Percentiles rank a stretch among this genome's conserved stretches.
phyloP scores from a whole-genome alignment of 164 flowering plant species.

The Piper betle region DNA sequence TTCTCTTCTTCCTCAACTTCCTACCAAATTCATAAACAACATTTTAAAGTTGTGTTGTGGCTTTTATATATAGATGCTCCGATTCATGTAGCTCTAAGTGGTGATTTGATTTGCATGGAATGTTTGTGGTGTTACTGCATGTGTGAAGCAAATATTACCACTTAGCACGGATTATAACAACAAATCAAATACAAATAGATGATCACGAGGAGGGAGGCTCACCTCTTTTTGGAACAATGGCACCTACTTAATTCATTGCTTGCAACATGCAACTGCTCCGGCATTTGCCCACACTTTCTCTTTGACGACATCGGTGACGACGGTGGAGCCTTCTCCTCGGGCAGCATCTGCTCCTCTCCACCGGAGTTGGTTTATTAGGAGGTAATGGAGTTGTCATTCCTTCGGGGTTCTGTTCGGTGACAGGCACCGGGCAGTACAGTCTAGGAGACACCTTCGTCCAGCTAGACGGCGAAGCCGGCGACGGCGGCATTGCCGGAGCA shows the following conservation, averaged over 20 bases:
- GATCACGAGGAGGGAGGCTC: too few relatives aligned
- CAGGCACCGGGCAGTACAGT: constrained; percentile 34
- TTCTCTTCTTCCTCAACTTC: constrained; percentile 48
- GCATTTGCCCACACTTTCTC: constrained; percentile 45
- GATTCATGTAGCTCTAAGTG: too few relatives aligned
- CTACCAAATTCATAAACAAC: too few relatives aligned
- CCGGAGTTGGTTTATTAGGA: constrained; percentile 28
- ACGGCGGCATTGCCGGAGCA: constrained; percentile 27
- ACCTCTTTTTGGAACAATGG: constrained; percentile 91
- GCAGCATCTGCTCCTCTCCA: constrained; percentile 28
- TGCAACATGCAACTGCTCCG: constrained; percentile 41
- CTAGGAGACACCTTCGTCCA: background rate
- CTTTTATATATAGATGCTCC: too few relatives aligned
- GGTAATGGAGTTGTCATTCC: constrained; percentile 61
- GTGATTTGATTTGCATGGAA: too few relatives aligned
- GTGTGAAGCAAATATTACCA: too few relatives aligned
- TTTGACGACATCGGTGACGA: constrained; percentile 40
- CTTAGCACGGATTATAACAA: too few relatives aligned
- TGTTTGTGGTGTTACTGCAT: too few relatives aligned
- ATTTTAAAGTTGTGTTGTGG: too few relatives aligned
- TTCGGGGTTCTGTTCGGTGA: constrained; percentile 43
- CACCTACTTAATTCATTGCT: constrained; percentile 44
- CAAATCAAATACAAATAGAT: too few relatives aligned
- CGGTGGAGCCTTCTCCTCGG: constrained; percentile 45
- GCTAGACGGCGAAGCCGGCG: background rate